Base-by-base conservation (phyloP, 495 filamentous ascomycete genomes). In the Cercophora newfieldiana region DNA sequence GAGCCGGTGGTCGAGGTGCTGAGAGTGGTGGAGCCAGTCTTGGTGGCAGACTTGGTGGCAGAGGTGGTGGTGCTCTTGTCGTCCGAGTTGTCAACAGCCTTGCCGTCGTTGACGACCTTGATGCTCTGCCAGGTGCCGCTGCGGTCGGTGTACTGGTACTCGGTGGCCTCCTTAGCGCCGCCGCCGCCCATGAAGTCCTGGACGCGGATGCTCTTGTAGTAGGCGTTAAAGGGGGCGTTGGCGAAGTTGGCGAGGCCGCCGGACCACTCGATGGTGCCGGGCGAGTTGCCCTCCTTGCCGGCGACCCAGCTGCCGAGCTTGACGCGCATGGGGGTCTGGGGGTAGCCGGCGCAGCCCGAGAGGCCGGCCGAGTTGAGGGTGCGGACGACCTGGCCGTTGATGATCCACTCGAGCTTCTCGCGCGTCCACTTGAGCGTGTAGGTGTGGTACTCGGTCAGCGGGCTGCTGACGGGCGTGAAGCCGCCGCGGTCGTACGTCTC, bases 341-440 rank as follows among this genome's bases (percentile, higher is more conserved):
- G 95, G 81, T 89, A 97, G 74, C 88, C 89, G 56, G 80, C 75
- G 64, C 87, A 90, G 66, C 80, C 74, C 63, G 84, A 79, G 51
- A 86, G 83, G 63, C 82, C 73, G 53, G 80, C 77, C 30, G 91
- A 88, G 61, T 71, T 77, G 44, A 97, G 81, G 4, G 89, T 89
- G 59, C 95, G 88, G 62, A 94, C 85, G 21, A 89, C 76, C 0
- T 68, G 65, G 63, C 88, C 90, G 72, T 97, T 90, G 71, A 97
- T 89, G 76, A 84, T 86, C 94, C 95, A 99, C 64, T 90, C 83
- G 59, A 96, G 83, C 68, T 85, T 85, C 24, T 87, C 80, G 26
- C 86, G 74, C 26, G 88, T 91, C 95, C 95, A 99, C 75, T 92
- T 86, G 68, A 96, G 87, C 18, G 89, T 89, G 83, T 97, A 99